Base-by-base conservation (phyloP, 345 rosid species). In the Luvunga scandens region DNA sequence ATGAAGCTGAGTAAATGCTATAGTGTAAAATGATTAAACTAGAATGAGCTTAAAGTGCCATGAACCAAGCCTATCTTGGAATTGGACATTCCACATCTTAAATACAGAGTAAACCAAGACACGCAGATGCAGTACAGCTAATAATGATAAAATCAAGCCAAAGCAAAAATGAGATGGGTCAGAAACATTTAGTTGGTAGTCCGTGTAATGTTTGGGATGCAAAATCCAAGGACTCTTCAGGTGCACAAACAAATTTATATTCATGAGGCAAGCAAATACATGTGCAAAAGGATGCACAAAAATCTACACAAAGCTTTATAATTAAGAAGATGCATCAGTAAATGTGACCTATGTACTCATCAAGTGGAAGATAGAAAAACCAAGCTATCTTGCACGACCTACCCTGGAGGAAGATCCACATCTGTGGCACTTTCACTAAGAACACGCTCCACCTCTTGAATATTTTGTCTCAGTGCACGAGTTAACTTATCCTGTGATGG, bases 381-480 rank as follows among this genome's bases (percentile, higher is more conserved):
- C 60, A 73, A 19, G 65, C 42, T 53, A 72, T 66, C 33, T 76
- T 48, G 4, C 36, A 78, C 25, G 45, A 92, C 98, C 89, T 91
- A 96, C 98, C 72, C 89, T 53, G 87, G 87, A 65, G 97, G 97
- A 84, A 96, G 97, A 84, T 91, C 92, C 74, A 85, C 79, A 83
- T 96, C 99, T 31, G 88, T 91, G n/a, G 94, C 82, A 82, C 94
- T 85, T 86, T 91, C 98, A 84, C 97, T 96, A 71, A 96, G 88
- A 82, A 96, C 77, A 38, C 86, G 93, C 91, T 96, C 99, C 63
- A 96, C 76, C 71, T 94, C 98, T 91, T 94, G 99, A 83, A 96
- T 96, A 79, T 89, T 94, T 83, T 89, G 98, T 85, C 73, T 92
- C 87, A 96, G 55, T 85, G 91, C 99, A 71, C 81, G 91, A 77